A percentile compares a stretch with the other conserved stretches of the same genome.
Evolutionary conservation across 441 rosid genomes (phyloP).

Genomic region (Syzygium syzygioides): DNA sequence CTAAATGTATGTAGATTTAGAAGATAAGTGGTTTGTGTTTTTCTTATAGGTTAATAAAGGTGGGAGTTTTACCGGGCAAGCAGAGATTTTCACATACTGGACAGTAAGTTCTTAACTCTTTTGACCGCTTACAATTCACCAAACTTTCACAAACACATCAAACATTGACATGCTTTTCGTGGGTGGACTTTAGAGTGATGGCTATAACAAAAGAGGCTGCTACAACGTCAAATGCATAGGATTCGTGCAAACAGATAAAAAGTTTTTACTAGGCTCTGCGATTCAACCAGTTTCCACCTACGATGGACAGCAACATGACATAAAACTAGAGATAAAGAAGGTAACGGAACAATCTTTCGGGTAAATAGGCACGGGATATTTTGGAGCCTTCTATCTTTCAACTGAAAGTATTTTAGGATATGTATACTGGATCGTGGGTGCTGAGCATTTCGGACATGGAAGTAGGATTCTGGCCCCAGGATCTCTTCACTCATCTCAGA

Average conservation of each 20-base stretch:
- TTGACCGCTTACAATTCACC: no score
- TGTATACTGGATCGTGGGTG: no score
- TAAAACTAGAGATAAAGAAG: not conserved
- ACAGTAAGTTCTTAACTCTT: slow-evolving; percentile 14
- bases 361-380: no score
- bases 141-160: no score
- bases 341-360: not conserved
- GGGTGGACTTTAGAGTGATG: not conserved
- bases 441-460: no score
- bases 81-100: slow-evolving; percentile 6
- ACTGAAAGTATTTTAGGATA: no score
- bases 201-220: not conserved
- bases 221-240: not conserved
- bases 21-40: not conserved
- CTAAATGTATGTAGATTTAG: not conserved
- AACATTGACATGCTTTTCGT: no score
- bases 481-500: no score
- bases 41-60: no score
- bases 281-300: not conserved
- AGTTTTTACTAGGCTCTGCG: not conserved
- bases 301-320: not conserved
- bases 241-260: not conserved
- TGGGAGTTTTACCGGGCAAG: no score
- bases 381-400: no score
- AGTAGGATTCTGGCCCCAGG: no score